Percentiles rank a stretch among this genome's conserved stretches.
Conservation (phyloP, 176 grass and related monocot genomes). For the Bonia amplexicaulis region DNA sequence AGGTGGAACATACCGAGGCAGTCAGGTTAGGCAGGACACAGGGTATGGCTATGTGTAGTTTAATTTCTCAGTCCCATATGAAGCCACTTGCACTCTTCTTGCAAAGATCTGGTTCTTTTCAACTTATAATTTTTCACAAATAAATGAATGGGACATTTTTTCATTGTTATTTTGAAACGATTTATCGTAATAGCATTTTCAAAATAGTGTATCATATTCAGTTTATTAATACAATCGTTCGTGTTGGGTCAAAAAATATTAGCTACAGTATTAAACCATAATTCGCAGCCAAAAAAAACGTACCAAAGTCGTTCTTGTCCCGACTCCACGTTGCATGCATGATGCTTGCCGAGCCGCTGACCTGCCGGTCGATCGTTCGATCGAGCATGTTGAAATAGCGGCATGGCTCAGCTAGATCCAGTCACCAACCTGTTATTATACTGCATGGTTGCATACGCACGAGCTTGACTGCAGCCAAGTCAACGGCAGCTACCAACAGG, state of each 20-base stretch:
- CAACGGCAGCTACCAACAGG: neutral
- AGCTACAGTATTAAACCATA: too few relatives aligned
- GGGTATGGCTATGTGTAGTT: too few relatives aligned
- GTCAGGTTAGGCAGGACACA: neutral
- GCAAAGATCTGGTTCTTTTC: too few relatives aligned
- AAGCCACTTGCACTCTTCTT: too few relatives aligned
- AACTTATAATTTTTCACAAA: too few relatives aligned
- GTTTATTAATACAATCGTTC: too few relatives aligned
- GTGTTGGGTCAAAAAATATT: too few relatives aligned
- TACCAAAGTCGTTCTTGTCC: neutral
- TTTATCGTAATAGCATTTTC: too few relatives aligned
- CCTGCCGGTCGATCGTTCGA: neutral
- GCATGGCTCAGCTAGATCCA: neutral
- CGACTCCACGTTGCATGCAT: conserved; percentile 2
- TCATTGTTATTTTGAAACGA: too few relatives aligned
- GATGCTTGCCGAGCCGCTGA: neutral
- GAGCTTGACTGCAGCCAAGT: neutral
- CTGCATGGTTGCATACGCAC: neutral
- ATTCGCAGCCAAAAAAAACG: too few relatives aligned
- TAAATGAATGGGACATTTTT: too few relatives aligned
- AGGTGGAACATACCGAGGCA: neutral
- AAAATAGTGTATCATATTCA: too few relatives aligned
- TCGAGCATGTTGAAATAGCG: neutral
- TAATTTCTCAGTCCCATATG: neutral
- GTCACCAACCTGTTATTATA: neutral